phyloP scores from a whole-genome alignment of 306 rosid genomes.

The Astragalus glycyphyllos region DNA sequence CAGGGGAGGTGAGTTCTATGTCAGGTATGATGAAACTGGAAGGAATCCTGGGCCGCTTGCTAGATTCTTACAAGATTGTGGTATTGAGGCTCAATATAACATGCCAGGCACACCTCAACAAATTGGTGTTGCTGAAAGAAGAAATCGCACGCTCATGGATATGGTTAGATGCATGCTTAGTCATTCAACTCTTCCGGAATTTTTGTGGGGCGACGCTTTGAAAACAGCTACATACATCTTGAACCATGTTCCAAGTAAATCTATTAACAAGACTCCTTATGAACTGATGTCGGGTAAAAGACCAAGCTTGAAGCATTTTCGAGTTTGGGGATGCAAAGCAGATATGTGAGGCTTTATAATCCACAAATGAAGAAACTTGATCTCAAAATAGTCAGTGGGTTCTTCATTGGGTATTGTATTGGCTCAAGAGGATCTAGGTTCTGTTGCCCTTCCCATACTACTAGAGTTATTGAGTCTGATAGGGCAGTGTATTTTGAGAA shows the following conservation, averaged over 20 bases:
- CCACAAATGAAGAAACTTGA: too few relatives aligned
- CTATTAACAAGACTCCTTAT: too few relatives aligned
- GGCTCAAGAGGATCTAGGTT: too few relatives aligned
- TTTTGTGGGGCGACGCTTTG: not conserved
- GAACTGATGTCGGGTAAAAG: too few relatives aligned
- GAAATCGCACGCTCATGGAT: not conserved
- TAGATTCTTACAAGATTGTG: not conserved
- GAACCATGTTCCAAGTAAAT: not conserved
- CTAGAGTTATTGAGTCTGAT: too few relatives aligned
- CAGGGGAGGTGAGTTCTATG: not conserved
- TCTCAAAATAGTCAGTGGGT: too few relatives aligned
- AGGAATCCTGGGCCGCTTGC: not conserved
- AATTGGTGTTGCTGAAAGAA: not conserved
- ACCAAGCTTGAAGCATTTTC: too few relatives aligned
- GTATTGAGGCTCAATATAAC: not conserved
- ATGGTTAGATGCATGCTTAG: not conserved
- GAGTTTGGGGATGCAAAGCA: too few relatives aligned
- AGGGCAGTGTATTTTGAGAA: too few relatives aligned
- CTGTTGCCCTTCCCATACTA: too few relatives aligned
- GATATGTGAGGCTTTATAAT: too few relatives aligned
- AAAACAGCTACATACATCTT: not conserved
- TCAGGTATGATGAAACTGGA: not conserved
- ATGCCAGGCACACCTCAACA: not conserved
- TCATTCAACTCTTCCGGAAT: not conserved
- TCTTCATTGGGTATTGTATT: too few relatives aligned